Conservation (phyloP, 164 flowering plant genomes). For the Nymphaea colorata region DNA sequence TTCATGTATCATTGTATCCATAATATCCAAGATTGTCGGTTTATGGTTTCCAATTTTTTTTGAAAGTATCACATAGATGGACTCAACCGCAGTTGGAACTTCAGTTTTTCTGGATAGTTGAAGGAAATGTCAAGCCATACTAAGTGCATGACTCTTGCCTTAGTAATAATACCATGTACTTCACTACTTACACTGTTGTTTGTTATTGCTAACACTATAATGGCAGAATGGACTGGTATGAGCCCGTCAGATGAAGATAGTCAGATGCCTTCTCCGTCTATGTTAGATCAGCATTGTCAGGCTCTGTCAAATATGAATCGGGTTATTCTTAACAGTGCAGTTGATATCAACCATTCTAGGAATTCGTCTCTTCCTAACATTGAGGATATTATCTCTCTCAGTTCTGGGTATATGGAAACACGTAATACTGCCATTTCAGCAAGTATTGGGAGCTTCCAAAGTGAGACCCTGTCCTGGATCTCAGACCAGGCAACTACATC, state of each 20-base stretch:
- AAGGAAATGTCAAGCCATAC: no score
- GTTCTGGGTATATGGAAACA: slow-evolving; percentile 17
- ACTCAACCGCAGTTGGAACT: no score
- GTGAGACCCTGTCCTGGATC: slow-evolving; percentile 22
- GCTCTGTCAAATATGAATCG: slow-evolving; percentile 49
- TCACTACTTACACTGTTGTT: no score
- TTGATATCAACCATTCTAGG: slow-evolving; percentile 15
- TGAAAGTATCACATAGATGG: no score
- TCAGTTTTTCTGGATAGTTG: no score
- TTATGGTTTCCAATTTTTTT: no score
- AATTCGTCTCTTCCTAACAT: slow-evolving; percentile 15
- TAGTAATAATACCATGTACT: no score
- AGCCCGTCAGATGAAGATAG: slow-evolving; percentile 24
- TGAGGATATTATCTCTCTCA: slow-evolving; percentile 14
- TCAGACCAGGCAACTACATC: slow-evolving; percentile 36
- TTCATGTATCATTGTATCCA: no score
- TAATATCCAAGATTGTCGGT: no score
- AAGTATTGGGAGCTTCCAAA: slow-evolving; percentile 24
- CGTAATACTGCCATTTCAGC: slow-evolving; percentile 12
- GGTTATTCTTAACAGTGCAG: slow-evolving; percentile 14
- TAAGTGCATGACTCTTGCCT: no score
- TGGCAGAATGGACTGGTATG: slow-evolving; percentile 20
- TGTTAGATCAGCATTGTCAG: slow-evolving; percentile 35
- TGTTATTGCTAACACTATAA: not conserved
- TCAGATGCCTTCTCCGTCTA: slow-evolving; percentile 24